Conservation (phyloP, 1,284 basidiomycete species). For the Pseudozyma sp. region DNA sequence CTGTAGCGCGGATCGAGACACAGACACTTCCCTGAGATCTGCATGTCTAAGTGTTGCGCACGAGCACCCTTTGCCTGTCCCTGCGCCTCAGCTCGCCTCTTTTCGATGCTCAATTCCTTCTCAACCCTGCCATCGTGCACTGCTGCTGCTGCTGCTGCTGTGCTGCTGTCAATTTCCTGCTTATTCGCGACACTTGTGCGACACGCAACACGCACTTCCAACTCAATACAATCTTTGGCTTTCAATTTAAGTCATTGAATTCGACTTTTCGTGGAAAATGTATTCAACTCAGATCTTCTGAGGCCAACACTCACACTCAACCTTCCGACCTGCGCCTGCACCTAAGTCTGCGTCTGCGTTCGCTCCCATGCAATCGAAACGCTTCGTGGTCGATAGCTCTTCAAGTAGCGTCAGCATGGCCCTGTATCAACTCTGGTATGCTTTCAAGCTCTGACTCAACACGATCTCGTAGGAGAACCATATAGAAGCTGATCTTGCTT, state of each 20-base stretch:
- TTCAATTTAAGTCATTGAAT: not conserved
- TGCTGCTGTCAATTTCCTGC: not conserved
- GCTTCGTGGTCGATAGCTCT: too few relatives aligned
- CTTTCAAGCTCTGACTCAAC: too few relatives aligned
- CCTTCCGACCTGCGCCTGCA: too few relatives aligned
- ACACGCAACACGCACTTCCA: constrained; percentile 24
- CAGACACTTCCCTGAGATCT: not conserved
- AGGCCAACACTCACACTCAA: too few relatives aligned
- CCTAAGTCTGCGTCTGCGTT: too few relatives aligned
- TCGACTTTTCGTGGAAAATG: not conserved
- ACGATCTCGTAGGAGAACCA: too few relatives aligned
- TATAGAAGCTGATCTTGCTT: not conserved
- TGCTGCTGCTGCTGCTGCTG: not conserved
- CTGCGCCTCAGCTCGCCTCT: not conserved
- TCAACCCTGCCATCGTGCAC: constrained; percentile 2
- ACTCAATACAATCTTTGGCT: not conserved
- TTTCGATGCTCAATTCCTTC: not conserved
- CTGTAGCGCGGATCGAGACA: not conserved
- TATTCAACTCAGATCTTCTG: not conserved
- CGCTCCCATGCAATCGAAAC: too few relatives aligned
- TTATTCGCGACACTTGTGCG: not conserved
- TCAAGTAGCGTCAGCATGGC: too few relatives aligned
- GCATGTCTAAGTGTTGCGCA: constrained; percentile 44
- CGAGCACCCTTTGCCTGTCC: constrained; percentile 18
- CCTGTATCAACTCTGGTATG: too few relatives aligned